These are phyloP conservation scores for Mycena rosella DNA, from an alignment of 768 basidiomycete species.

Conservation along the genomic window DNA sequence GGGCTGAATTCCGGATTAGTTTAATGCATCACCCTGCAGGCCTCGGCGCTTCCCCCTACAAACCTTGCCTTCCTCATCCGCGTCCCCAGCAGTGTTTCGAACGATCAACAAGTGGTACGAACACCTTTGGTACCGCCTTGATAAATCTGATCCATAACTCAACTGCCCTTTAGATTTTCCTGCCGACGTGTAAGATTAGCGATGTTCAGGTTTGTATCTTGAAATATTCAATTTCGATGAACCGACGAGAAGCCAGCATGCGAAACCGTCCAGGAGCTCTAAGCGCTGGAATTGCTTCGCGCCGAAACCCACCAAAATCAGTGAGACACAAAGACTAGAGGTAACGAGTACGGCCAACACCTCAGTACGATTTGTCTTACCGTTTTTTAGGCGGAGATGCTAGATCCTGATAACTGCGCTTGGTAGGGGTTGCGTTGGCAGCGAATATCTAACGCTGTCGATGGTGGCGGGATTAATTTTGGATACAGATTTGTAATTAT, in stretches of 20 bases:
- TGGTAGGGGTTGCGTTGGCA: constrained; percentile 12
- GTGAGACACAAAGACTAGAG: background rate
- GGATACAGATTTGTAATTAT: background rate
- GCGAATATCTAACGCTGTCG: constrained; percentile 4
- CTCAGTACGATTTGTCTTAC: background rate
- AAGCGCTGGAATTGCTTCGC: constrained; percentile 13
- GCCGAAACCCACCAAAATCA: constrained; percentile 1
- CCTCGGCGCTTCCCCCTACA: background rate
- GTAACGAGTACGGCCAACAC: background rate
- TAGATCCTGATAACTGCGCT: constrained; percentile 18
- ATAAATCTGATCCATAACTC: background rate
- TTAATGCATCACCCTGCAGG: background rate
- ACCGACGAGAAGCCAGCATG: too few relatives aligned
- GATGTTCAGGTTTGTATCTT: background rate
- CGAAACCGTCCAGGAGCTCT: background rate
- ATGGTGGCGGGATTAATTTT: constrained; percentile 4
- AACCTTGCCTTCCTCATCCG: constrained; percentile 19
- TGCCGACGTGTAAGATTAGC: background rate
- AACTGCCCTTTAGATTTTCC: background rate
- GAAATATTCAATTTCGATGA: background rate
- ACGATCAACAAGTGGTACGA: constrained; percentile 9
- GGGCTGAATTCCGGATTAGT: background rate
- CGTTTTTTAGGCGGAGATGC: constrained; percentile 8
- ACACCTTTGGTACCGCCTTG: background rate
- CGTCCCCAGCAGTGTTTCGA: constrained; percentile 3